These are phyloP conservation scores for Microsporum canis DNA, from an alignment of 2,329 filamentous ascomycete genomes.

Conservation along the genomic window DNA sequence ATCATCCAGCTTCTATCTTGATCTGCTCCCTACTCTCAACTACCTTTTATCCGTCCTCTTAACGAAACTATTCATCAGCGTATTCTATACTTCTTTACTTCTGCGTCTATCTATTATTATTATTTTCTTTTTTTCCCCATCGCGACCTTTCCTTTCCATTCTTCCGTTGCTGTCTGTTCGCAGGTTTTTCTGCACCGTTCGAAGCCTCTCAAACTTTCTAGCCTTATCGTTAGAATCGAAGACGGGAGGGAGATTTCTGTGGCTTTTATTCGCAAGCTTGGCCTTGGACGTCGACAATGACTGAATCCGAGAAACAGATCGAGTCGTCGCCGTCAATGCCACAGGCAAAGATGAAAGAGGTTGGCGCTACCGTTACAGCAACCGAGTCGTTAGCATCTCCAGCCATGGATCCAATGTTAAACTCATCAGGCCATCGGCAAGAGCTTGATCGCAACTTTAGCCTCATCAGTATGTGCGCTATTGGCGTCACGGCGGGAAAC, in stretches of 20 bases:
- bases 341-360: not conserved
- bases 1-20: not conserved
- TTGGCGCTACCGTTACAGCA: not conserved
- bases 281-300: not conserved
- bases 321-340: not conserved
- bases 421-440: constrained; percentile 53
- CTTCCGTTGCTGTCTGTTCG: not conserved
- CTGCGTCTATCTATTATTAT: not conserved
- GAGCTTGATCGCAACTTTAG: constrained; percentile 54
- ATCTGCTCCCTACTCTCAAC: not conserved
- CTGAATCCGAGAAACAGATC: not conserved
- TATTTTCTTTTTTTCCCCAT: not conserved
- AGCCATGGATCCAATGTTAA: constrained; percentile 31
- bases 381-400: not conserved
- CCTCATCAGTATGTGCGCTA: constrained; percentile 47
- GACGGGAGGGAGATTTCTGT: not conserved
- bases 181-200: not conserved
- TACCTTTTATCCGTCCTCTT: not conserved
- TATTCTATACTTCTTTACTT: not conserved
- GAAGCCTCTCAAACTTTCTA: not conserved
- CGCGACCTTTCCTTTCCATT: not conserved
- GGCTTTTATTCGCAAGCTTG: not conserved
- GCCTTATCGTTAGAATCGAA: not conserved
- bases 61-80: not conserved
- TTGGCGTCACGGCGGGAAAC: constrained; percentile 53